These are phyloP conservation scores for Lyophyllum atratum DNA, from an alignment of 768 basidiomycete genomes.

Conservation along the genomic window DNA sequence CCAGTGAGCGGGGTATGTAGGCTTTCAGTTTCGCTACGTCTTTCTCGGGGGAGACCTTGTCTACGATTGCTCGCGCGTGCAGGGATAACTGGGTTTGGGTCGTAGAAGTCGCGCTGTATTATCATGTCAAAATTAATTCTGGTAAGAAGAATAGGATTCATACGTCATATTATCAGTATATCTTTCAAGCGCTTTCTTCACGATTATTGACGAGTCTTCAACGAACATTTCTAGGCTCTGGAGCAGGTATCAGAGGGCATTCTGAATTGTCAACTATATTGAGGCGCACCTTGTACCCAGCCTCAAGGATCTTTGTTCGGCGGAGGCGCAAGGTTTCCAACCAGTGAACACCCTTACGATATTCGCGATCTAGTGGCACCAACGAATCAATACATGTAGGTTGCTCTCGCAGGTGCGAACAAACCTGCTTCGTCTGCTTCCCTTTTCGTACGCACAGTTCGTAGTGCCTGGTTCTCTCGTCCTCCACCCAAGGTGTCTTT, in stretches of 20 bases:
- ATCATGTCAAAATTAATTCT: neutral
- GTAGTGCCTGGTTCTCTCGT: slow-evolving; percentile 67
- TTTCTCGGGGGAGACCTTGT: slow-evolving; percentile 67
- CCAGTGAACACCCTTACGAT: slow-evolving; percentile 88
- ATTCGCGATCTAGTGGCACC: slow-evolving; percentile 73
- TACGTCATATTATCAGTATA: slow-evolving; percentile 85
- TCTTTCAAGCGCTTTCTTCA: slow-evolving; percentile 65
- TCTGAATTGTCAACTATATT: neutral
- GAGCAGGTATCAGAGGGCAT: neutral
- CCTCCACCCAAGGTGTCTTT: slow-evolving; percentile 60
- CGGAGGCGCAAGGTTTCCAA: slow-evolving; percentile 87
- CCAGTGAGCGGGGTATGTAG: slow-evolving; percentile 61
- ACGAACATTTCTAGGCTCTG: slow-evolving; percentile 84
- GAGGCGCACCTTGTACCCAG: slow-evolving; percentile 67
- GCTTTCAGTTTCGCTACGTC: slow-evolving; percentile 63
- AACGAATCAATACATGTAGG: neutral
- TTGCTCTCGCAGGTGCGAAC: slow-evolving; percentile 18
- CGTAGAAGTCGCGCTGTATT: slow-evolving; percentile 68
- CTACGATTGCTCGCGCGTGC: slow-evolving; percentile 61
- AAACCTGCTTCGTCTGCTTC: slow-evolving; percentile 90
- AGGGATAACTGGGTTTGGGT: slow-evolving; percentile 76
- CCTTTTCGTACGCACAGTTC: slow-evolving; percentile 79
- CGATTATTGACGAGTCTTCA: slow-evolving; percentile 63
- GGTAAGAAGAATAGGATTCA: slow-evolving; percentile 21
- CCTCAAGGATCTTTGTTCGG: slow-evolving; percentile 79